Conservation (phyloP, 352 stramenopile genomes). For the Globisporangium iwayamae region DNA sequence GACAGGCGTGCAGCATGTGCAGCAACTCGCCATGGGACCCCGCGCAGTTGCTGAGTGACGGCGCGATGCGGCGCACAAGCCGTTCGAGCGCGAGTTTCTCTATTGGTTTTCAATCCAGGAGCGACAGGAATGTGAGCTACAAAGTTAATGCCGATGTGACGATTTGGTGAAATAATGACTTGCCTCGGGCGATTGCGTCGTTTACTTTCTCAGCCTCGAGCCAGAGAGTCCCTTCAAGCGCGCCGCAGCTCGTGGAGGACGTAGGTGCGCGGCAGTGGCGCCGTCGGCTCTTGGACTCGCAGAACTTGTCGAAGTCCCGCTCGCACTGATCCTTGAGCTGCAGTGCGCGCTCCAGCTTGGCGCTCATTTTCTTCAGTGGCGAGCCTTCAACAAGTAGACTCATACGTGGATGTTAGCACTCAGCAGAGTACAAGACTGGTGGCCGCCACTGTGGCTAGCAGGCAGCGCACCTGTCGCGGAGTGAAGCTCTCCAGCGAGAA, state of each 20-base stretch:
- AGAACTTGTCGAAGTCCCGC: slow-evolving; percentile 39
- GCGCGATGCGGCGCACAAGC: slow-evolving; percentile 58
- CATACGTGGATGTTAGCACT: not conserved
- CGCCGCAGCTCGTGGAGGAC: slow-evolving; percentile 4
- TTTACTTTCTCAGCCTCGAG: slow-evolving; percentile 35
- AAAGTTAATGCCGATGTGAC: not conserved
- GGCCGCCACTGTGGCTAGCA: too few species aligned
- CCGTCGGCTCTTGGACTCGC: slow-evolving; percentile 30
- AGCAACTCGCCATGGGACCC: slow-evolving; percentile 58
- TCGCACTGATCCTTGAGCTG: slow-evolving; percentile 54
- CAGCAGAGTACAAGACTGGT: not conserved
- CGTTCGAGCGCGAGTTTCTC: slow-evolving; percentile 56
- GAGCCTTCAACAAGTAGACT: slow-evolving; percentile 1
- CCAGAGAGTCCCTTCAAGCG: slow-evolving; percentile 18
- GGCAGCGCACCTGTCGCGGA: not conserved
- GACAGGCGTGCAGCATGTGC: slow-evolving; percentile 48
- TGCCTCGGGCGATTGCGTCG: slow-evolving; percentile 36
- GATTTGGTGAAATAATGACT: not conserved
- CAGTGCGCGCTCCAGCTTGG: slow-evolving; percentile 55
- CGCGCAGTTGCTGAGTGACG: slow-evolving; percentile 50
- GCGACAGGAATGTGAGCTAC: slow-evolving; percentile 1
- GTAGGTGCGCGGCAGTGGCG: slow-evolving; percentile 7
- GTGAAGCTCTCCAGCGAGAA: not conserved
- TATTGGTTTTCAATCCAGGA: slow-evolving; percentile 9
- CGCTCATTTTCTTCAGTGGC: slow-evolving; percentile 22